Evolutionary conservation across 345 rosid genomes (phyloP), one percentile per base, ranked within the genome.

Genomic region (Cochlearia excelsa): DNA sequence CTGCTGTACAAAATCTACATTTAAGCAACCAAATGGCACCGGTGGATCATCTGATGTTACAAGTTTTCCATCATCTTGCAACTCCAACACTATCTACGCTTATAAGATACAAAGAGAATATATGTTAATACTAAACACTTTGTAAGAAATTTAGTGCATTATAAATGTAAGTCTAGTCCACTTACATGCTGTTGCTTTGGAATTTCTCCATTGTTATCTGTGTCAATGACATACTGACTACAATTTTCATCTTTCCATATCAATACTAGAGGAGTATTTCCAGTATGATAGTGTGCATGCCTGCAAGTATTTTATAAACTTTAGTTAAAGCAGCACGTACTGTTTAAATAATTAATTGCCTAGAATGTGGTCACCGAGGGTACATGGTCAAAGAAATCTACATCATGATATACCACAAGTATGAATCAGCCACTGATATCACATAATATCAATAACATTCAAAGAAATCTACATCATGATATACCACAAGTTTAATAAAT

Each of bases 231-330:
- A 77, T 84, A 93, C 69, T 82, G 96, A 75, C 96, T 89, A 64
- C 96, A 93, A 30, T 75, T 81, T 67, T 81, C 92, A 66, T 93
- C 99, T 72, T 89, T 93, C 99, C 99, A 93, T 38, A 89, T 88
- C 77, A 93, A 75, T 43, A 83, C 88, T n/a, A 93, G 77, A 26
- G 97, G 99, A 38, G 99, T 89, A 68, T 79, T 89, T 48, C 97
- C 99, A 30, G 82, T 77, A 72, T 87, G 94, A 81, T 89, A 93
- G 53, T 85, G 95, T 46, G 97, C 84, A 77, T 81, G 84, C 79
- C 97, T 93, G 77, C 28, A 23, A 66, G 74, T 40, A 67, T 43
- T 41, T 33, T 30, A 46, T 31, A 44, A 38, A 44, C 11, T 52
- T 43, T 34, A 63, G 70, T 34, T 11, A 44, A 33, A 33, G 35